phyloP scores from a whole-genome alignment of 805 yeast species.

The Barnettozyma sucrosica region DNA sequence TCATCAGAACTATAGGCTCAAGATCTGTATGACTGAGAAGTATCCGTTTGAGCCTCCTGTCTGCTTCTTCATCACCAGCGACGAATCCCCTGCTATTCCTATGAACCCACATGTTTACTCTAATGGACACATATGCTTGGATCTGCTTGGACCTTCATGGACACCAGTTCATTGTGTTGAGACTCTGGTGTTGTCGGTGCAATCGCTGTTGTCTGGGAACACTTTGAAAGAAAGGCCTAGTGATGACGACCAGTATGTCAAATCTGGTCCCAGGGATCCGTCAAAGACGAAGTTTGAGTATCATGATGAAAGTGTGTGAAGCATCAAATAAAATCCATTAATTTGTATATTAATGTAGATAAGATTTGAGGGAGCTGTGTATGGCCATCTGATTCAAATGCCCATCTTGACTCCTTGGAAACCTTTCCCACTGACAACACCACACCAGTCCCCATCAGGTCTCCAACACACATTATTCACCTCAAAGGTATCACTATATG shows the following conservation, averaged over 20 bases:
- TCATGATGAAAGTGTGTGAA: slow-evolving; percentile 48
- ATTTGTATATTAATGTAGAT: neutral
- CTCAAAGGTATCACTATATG: slow-evolving; percentile 61
- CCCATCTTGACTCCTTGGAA: slow-evolving; percentile 30
- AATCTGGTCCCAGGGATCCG: slow-evolving; percentile 55
- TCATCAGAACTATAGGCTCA: slow-evolving; percentile 35
- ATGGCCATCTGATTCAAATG: neutral
- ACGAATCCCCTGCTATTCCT: slow-evolving; percentile 38
- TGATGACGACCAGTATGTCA: slow-evolving; percentile 46
- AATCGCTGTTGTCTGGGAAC: slow-evolving; percentile 57
- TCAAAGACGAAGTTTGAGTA: slow-evolving; percentile 42
- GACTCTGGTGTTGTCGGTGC: slow-evolving; percentile 49
- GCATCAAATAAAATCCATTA: neutral
- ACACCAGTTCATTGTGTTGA: slow-evolving; percentile 31
- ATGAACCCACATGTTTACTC: slow-evolving; percentile 71
- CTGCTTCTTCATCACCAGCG: slow-evolving; percentile 41
- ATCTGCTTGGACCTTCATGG: slow-evolving; percentile 46
- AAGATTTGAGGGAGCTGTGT: too few species aligned
- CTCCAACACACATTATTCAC: slow-evolving; percentile 76
- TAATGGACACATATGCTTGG: slow-evolving; percentile 74
- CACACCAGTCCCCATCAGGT: slow-evolving; percentile 73
- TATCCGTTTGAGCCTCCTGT: slow-evolving; percentile 60
- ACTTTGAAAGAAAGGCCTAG: slow-evolving; percentile 44
- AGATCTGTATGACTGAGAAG: slow-evolving; percentile 35
- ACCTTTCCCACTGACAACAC: slow-evolving; percentile 40